phyloP scores from a whole-genome alignment of 2,329 filamentous ascomycete species.

The Talaromyces marneffei region DNA sequence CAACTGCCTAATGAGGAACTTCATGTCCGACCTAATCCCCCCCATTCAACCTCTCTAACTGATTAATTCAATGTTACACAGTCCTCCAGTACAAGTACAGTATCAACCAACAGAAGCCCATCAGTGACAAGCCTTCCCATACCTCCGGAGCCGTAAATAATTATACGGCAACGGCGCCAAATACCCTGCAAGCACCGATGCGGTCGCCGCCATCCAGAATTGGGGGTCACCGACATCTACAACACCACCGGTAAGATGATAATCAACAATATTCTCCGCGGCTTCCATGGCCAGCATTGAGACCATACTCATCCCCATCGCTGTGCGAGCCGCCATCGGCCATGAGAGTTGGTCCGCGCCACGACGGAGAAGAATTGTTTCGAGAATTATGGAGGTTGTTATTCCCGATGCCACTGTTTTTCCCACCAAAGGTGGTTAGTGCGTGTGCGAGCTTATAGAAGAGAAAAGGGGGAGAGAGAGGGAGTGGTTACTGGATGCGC shows the following conservation, averaged over 20 bases:
- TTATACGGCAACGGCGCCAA: background rate
- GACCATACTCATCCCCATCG: constrained; percentile 54
- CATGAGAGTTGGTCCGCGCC: constrained; percentile 47
- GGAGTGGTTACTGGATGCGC: constrained; percentile 42
- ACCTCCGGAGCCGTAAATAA: background rate
- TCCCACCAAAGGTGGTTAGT: background rate
- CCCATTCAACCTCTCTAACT: too few species aligned
- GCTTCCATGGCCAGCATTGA: constrained; percentile 56
- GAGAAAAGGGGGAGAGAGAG: constrained; percentile 5
- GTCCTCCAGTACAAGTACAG: background rate
- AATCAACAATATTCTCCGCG: constrained; percentile 52
- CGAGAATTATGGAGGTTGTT: constrained; percentile 47
- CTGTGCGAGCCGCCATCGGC: constrained; percentile 45
- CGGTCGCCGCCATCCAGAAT: constrained; percentile 47
- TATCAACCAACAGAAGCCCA: background rate
- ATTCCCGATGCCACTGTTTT: constrained; percentile 48
- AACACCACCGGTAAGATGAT: constrained; percentile 49
- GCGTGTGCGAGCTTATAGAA: background rate
- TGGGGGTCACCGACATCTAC: constrained; percentile 43
- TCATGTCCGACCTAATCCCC: too few species aligned
- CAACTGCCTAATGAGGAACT: too few species aligned
- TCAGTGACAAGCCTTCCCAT: background rate
- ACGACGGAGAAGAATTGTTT: constrained; percentile 47
- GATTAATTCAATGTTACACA: background rate
- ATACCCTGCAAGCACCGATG: background rate